Percentiles rank a stretch among this genome's conserved stretches.
Evolutionary conservation across 2,329 filamentous ascomycete genomes (phyloP).

Genomic region (Penicillium decumbens): DNA sequence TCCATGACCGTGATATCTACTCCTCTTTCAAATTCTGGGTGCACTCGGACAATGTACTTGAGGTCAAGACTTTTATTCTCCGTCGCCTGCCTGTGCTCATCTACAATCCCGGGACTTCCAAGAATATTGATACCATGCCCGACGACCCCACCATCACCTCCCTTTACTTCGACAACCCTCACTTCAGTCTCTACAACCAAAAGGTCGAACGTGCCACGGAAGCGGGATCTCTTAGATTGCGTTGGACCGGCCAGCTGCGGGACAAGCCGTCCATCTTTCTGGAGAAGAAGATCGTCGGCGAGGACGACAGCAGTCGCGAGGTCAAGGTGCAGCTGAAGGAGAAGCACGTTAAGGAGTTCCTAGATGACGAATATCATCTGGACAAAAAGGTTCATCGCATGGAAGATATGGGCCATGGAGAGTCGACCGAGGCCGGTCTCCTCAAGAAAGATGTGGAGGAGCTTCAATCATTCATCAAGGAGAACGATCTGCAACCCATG

Average conservation of each 20-base stretch:
- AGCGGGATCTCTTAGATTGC: slow-evolving; percentile 75
- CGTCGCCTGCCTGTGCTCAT: slow-evolving; percentile 85
- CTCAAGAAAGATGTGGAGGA: slow-evolving; percentile 69
- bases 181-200: slow-evolving; percentile 78
- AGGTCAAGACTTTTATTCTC: slow-evolving; percentile 93
- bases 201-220: slow-evolving; percentile 74
- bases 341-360: slow-evolving; percentile 84
- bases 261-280: slow-evolving; percentile 74
- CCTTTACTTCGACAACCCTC: slow-evolving; percentile 86
- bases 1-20: slow-evolving; percentile 61
- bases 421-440: slow-evolving; percentile 60
- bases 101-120: slow-evolving; percentile 81
- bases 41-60: slow-evolving; percentile 87
- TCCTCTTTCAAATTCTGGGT: slow-evolving; percentile 96
- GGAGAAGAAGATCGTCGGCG: slow-evolving; percentile 82
- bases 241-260: slow-evolving; percentile 85
- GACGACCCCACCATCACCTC: slow-evolving; percentile 87
- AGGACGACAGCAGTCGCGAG: slow-evolving; percentile 72
- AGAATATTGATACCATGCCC: slow-evolving; percentile 71
- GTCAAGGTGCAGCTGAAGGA: slow-evolving; percentile 81
- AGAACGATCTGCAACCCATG: slow-evolving; percentile 74
- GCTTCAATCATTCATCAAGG: slow-evolving; percentile 74
- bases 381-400: slow-evolving; percentile 88
- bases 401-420: slow-evolving; percentile 66
- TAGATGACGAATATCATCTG: slow-evolving; percentile 82